Evolutionary conservation across 345 rosid genomes (phyloP), one percentile per base, ranked within the genome.

Genomic region (Ceriops decandra): DNA sequence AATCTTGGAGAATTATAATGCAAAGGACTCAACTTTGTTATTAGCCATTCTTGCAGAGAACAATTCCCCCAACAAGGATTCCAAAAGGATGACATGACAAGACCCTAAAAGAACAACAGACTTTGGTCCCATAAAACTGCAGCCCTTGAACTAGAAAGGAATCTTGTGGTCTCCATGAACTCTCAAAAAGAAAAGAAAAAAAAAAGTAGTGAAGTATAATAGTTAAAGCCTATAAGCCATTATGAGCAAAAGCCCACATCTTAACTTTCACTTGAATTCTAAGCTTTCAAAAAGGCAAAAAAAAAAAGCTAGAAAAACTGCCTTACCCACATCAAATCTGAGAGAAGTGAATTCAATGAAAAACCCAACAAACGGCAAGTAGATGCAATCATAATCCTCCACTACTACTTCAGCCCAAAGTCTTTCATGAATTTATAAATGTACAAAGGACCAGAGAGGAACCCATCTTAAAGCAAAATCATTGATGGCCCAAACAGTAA

Each of bases 231-330:
- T 78, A 68, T 56, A 49, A 35, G 57, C 69, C 68, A 78, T 72
- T 66, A 80, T 58, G 21, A 76, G 66, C 64, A 31, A 52, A 62
- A 71, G 59, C 59, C 58, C 71, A 73, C 36, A 67, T 57, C 77
- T 84, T 80, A 75, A 80, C 64, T 72, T 80, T 88, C 96, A 82
- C 97, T 88, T 88, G 90, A 89, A 86, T 80, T 88, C 77, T 62
- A 90, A 86, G 87, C 85, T 79, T 11, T 33, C 36, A 33, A 33
- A 33, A 6, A 6, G 6, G 6, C 0, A 38, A 15, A 13, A 42
- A 2, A 13, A 84, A 80, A 75, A 65, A 75, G 73, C 79, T 79
- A 15, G 59, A 54, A 70, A 76, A 83, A 77, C 74, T 74, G 72
- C 24, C 81, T 80, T 79, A 85, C 86, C 85, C 86, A 67, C 77